Evolutionary conservation across 306 rosid genomes (phyloP).

Genomic region (Rubus parviflorus): DNA sequence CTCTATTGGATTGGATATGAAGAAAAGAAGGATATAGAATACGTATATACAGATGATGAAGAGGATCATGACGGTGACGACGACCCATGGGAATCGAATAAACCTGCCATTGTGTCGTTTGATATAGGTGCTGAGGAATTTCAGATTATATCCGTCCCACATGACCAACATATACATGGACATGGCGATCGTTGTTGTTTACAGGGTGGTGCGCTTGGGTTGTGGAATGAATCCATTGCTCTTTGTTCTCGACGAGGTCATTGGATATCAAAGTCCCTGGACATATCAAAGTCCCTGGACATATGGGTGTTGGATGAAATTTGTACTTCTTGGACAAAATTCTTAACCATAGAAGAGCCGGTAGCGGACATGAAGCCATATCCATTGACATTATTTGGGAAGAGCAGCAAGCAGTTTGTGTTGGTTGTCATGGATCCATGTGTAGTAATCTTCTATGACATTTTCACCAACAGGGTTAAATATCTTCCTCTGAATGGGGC

Average conservation of each 20-base stretch:
- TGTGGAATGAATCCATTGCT: not conserved
- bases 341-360: not conserved
- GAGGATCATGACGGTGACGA: too few relatives aligned
- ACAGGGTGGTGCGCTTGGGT: too few relatives aligned
- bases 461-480: not conserved
- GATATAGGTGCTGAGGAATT: not conserved
- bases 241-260: too few relatives aligned
- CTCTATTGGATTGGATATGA: slow-evolving; percentile 6
- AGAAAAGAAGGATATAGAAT: too few relatives aligned
- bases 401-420: not conserved
- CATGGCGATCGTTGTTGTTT: too few relatives aligned
- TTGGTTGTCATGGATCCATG: not conserved
- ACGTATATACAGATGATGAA: too few relatives aligned
- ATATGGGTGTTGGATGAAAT: slow-evolving; percentile 3
- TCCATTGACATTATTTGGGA: not conserved
- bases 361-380: not conserved
- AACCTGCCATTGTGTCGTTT: not conserved
- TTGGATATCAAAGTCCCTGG: not conserved
- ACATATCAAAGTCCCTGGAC: too few relatives aligned
- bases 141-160: not conserved
- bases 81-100: too few relatives aligned
- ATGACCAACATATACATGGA: too few relatives aligned
- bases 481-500: too few relatives aligned
- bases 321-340: slow-evolving; percentile 10
- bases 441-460: not conserved